Evolutionary conservation across 1,284 basidiomycete species (phyloP).

Genomic region (Entoloma clypeatum): DNA sequence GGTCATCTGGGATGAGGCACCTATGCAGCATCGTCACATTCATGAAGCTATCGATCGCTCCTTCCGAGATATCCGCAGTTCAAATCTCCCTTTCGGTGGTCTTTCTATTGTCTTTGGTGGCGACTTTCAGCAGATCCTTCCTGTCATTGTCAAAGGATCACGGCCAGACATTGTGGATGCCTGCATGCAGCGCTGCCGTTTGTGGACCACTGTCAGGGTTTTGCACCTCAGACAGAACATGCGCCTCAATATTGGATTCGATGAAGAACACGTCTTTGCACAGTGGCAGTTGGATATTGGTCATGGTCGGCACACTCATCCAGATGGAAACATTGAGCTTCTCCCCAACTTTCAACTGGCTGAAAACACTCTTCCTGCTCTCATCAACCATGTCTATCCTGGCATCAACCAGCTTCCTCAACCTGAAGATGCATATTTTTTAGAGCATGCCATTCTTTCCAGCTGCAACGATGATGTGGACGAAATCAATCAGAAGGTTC

Average conservation of each 20-base stretch:
- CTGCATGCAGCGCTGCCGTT: constrained; percentile 29
- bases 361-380: constrained; percentile 12
- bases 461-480: constrained; percentile 32
- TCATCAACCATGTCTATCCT: constrained; percentile 29
- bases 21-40: constrained; percentile 5
- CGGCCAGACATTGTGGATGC: constrained; percentile 33
- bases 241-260: constrained; percentile 31
- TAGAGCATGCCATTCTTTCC: constrained; percentile 28
- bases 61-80: constrained; percentile 23
- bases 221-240: too few relatives aligned
- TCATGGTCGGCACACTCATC: constrained; percentile 19
- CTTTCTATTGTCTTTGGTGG: constrained; percentile 37
- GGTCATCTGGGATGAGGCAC: too few relatives aligned
- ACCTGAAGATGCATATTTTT: constrained; percentile 24
- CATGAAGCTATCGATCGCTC: constrained; percentile 1
- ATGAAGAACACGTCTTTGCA: constrained; percentile 25
- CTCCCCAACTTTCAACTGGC: constrained; percentile 21
- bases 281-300: constrained; percentile 31
- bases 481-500: too few relatives aligned
- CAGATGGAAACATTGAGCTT: constrained; percentile 18
- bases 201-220: constrained; percentile 31
- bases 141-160: constrained; percentile 28
- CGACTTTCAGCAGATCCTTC: constrained; percentile 34
- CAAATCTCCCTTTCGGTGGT: constrained; percentile 34
- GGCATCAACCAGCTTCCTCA: constrained; percentile 12